These are phyloP conservation scores for Calycina herbarum DNA, from an alignment of 2,329 filamentous ascomycete species.

Conservation along the genomic window DNA sequence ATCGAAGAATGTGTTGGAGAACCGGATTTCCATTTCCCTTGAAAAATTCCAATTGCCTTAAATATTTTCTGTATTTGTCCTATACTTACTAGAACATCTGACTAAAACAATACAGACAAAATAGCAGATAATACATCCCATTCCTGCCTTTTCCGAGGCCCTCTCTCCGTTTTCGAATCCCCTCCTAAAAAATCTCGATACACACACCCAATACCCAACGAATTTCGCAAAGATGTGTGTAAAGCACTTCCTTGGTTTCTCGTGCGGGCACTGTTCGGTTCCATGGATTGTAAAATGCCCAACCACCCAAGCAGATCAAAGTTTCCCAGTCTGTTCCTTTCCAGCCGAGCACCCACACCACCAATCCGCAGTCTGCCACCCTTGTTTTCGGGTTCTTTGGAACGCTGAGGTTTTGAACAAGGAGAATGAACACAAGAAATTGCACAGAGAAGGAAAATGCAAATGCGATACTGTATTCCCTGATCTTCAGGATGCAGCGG, in stretches of 20 bases:
- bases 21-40: too few relatives aligned
- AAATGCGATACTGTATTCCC: conserved; percentile 32
- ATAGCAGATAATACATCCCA: background rate
- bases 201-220: background rate
- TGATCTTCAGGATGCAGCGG: conserved; percentile 16
- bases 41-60: too few relatives aligned
- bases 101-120: background rate
- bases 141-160: background rate
- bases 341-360: conserved; percentile 31
- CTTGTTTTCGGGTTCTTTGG: conserved; percentile 36
- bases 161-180: background rate
- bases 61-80: too few relatives aligned
- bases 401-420: conserved; percentile 30
- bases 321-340: conserved; percentile 32
- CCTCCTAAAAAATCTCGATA: background rate
- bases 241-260: conserved; percentile 47
- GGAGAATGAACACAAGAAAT: conserved; percentile 30
- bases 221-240: conserved; percentile 44
- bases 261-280: conserved; percentile 48
- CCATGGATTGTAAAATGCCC: conserved; percentile 46
- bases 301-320: conserved; percentile 24
- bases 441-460: conserved; percentile 29
- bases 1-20: too few relatives aligned
- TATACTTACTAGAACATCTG: background rate
- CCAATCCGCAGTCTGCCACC: conserved; percentile 31